Evolutionary conservation across 2,329 filamentous ascomycete species (phyloP).

Genomic region (Esteya vermicola): DNA sequence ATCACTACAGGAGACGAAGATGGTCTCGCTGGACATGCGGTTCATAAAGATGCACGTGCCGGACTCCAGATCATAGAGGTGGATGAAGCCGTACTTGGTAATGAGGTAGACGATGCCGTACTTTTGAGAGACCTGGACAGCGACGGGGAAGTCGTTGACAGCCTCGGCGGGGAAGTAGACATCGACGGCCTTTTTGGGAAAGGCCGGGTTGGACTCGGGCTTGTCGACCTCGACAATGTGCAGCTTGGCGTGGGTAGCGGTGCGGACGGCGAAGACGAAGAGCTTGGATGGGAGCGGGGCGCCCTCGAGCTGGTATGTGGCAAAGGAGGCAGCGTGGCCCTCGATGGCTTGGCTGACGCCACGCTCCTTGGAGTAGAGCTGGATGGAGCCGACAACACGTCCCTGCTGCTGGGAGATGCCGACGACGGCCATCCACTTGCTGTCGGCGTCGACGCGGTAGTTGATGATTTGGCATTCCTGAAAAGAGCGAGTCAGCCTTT

Average conservation of each 20-base stretch:
- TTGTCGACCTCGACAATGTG: slow-evolving; percentile 98
- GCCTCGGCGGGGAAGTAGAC: slow-evolving; percentile 96
- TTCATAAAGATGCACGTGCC: slow-evolving; percentile 98
- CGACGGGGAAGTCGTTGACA: slow-evolving; percentile 92
- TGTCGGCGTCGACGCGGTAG: slow-evolving; percentile 88
- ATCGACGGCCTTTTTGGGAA: slow-evolving; percentile 91
- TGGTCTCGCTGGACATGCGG: slow-evolving; percentile 96
- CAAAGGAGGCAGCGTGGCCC: slow-evolving; percentile 90
- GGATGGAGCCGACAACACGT: slow-evolving; percentile 89
- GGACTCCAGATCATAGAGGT: slow-evolving; percentile 94
- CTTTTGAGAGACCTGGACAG: slow-evolving; percentile 91
- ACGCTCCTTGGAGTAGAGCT: slow-evolving; percentile 89
- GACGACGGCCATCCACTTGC: slow-evolving; percentile 97
- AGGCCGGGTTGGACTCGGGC: slow-evolving; percentile 72
- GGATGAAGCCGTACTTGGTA: slow-evolving; percentile 98
- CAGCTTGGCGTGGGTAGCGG: slow-evolving; percentile 79
- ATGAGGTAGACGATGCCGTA: slow-evolving; percentile 96
- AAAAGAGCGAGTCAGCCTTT: slow-evolving; percentile 3
- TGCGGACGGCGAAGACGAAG: slow-evolving; percentile 91
- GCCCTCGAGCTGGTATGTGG: slow-evolving; percentile 75
- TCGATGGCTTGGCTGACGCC: slow-evolving; percentile 97
- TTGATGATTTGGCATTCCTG: slow-evolving; percentile 98
- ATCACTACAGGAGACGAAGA: slow-evolving; percentile 86
- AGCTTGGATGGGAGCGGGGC: slow-evolving; percentile 85
- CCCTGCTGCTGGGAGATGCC: slow-evolving; percentile 90